Conservation (phyloP, 176 grass and related monocot genomes). For the Cenchrus fungigraminus region DNA sequence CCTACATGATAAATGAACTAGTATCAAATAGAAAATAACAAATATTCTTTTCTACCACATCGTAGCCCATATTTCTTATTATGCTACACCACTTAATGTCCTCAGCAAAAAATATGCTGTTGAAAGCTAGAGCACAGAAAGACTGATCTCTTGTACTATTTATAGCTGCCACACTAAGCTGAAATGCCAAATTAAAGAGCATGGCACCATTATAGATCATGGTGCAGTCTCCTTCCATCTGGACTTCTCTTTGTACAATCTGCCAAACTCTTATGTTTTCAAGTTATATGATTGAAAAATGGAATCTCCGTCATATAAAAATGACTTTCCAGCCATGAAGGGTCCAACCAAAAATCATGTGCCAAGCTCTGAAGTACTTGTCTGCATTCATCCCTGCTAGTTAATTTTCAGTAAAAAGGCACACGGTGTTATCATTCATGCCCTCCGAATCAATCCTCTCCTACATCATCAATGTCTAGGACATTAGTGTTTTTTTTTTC, state of each 20-base stretch:
- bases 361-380: neutral
- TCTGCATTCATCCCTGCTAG: neutral
- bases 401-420: neutral
- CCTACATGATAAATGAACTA: neutral
- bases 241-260: neutral
- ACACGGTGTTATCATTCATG: neutral
- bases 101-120: neutral
- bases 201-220: neutral
- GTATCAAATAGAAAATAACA: neutral
- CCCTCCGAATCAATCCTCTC: conserved; percentile 6
- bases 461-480: neutral
- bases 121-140: neutral
- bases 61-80: neutral
- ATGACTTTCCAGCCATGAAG: neutral
- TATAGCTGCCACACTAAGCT: neutral
- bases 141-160: neutral
- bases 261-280: neutral
- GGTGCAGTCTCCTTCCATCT: neutral
- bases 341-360: neutral
- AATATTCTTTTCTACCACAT: neutral
- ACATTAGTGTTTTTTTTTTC: neutral
- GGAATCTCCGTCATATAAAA: neutral
- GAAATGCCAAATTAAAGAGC: conserved; percentile 10
- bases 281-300: neutral
- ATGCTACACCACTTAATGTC: conserved; percentile 1